Percentiles rank a stretch among this genome's conserved stretches.
Conservation (phyloP, 202 grass and related monocot species). For the Tripidium arundinaceum region DNA sequence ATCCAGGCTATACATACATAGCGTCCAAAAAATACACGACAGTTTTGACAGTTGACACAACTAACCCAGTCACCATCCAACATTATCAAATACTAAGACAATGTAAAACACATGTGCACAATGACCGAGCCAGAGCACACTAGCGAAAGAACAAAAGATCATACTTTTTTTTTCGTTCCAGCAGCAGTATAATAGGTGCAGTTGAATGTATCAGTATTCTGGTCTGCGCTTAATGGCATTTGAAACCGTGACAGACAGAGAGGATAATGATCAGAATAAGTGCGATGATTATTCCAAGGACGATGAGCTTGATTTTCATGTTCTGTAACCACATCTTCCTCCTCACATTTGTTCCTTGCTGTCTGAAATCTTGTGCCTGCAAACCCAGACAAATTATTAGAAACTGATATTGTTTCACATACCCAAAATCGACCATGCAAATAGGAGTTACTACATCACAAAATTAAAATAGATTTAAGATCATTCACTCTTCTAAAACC, state of each 20-base stretch:
- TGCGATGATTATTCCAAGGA: conserved; percentile 82
- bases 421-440: background rate
- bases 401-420: background rate
- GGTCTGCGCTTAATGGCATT: conserved; percentile 45
- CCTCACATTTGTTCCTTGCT: conserved; percentile 68
- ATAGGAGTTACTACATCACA: background rate
- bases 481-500: background rate
- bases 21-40: conserved; percentile 41
- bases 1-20: conserved; percentile 48
- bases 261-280: conserved; percentile 92
- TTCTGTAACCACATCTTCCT: conserved; percentile 98
- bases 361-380: conserved; percentile 94
- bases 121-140: conserved; percentile 15
- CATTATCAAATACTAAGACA: conserved; percentile 12
- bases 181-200: conserved; percentile 32
- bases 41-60: conserved; percentile 2
- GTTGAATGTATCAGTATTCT: conserved; percentile 31
- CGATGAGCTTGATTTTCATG: conserved; percentile 98
- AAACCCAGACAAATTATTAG: background rate
- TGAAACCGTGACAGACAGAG: conserved; percentile 91
- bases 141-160: conserved; percentile 16
- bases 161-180: background rate
- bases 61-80: conserved; percentile 13
- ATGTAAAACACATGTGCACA: background rate
- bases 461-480: background rate